Conservation (phyloP, 768 basidiomycete genomes). For the Rhizopogon vesiculosus region DNA sequence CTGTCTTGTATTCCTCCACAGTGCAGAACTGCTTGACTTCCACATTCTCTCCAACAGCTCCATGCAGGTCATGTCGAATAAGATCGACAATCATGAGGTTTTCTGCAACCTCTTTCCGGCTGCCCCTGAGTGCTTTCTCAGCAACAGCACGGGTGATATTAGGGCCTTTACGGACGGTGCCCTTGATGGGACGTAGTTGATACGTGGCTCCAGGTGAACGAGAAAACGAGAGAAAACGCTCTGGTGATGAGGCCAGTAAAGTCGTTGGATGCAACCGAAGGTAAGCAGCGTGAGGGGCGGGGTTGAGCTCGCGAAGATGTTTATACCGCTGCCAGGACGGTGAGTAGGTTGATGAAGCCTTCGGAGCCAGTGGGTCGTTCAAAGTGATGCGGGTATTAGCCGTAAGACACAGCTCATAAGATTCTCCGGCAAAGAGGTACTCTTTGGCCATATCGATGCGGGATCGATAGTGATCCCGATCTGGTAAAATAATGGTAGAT, state of each 20-base stretch:
- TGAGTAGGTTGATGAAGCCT: slow-evolving; percentile 10
- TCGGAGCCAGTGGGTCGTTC: slow-evolving; percentile 25
- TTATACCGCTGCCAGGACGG: slow-evolving; percentile 74
- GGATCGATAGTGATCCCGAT: slow-evolving; percentile 56
- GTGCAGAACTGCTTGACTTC: slow-evolving; percentile 78
- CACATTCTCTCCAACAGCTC: slow-evolving; percentile 78
- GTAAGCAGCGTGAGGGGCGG: slow-evolving; percentile 86
- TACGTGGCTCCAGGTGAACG: slow-evolving; percentile 58
- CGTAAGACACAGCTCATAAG: slow-evolving; percentile 92
- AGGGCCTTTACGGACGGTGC: slow-evolving; percentile 74
- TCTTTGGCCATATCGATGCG: slow-evolving; percentile 71
- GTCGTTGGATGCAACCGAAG: slow-evolving; percentile 73
- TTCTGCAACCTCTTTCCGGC: slow-evolving; percentile 88
- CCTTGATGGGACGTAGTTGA: slow-evolving; percentile 93
- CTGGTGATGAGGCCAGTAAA: slow-evolving; percentile 84
- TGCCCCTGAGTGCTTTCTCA: slow-evolving; percentile 58
- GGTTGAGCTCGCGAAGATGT: slow-evolving; percentile 67
- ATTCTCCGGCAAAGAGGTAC: slow-evolving; percentile 76
- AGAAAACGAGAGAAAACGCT: slow-evolving; percentile 84
- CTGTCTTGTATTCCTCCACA: slow-evolving; percentile 90
- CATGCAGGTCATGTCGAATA: slow-evolving; percentile 88
- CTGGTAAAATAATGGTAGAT: slow-evolving; percentile 46
- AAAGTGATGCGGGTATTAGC: slow-evolving; percentile 59
- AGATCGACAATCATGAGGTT: slow-evolving; percentile 99
- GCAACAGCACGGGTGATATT: slow-evolving; percentile 59